Conservation (phyloP, 768 basidiomycete genomes). For the Mrakia gelida region DNA sequence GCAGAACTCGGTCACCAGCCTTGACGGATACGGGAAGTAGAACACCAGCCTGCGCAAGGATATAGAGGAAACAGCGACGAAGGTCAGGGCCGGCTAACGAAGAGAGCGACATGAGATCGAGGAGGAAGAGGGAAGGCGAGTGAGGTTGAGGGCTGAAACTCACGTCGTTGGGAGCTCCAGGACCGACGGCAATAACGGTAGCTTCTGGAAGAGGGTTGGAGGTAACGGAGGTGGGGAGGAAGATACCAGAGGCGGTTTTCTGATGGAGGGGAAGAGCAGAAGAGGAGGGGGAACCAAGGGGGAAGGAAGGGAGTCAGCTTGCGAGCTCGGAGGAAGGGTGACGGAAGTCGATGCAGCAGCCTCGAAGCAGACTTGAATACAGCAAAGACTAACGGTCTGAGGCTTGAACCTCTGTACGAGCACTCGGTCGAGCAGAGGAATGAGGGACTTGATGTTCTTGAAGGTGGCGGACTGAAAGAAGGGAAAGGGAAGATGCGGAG, state of each 20-base stretch:
- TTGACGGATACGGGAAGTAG: constrained; percentile 71
- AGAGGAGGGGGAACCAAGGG: background rate
- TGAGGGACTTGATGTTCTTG: constrained; percentile 85
- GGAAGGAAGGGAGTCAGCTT: background rate
- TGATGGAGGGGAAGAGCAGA: constrained; percentile 41
- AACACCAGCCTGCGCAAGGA: constrained; percentile 54
- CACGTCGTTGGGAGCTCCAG: constrained; percentile 77
- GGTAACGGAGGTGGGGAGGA: constrained; percentile 87
- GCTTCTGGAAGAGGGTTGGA: constrained; percentile 87
- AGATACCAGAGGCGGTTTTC: constrained; percentile 98
- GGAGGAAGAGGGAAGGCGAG: background rate
- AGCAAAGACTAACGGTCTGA: constrained; percentile 66
- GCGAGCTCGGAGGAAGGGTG: background rate
- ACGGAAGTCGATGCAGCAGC: background rate
- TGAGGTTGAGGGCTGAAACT: background rate
- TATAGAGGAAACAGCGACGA: background rate
- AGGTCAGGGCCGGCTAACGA: background rate
- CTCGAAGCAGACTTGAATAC: background rate
- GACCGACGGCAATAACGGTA: constrained; percentile 91
- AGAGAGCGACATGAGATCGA: background rate
- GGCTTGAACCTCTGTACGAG: constrained; percentile 96
- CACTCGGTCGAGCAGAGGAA: constrained; percentile 92
- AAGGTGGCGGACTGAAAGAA: constrained; percentile 67
- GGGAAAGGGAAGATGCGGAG: background rate
- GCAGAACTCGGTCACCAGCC: constrained; percentile 83